Evolutionary conservation across 208 protist genomes (phyloP).

Genomic region (Herpetomonas samuelpessoai): DNA sequence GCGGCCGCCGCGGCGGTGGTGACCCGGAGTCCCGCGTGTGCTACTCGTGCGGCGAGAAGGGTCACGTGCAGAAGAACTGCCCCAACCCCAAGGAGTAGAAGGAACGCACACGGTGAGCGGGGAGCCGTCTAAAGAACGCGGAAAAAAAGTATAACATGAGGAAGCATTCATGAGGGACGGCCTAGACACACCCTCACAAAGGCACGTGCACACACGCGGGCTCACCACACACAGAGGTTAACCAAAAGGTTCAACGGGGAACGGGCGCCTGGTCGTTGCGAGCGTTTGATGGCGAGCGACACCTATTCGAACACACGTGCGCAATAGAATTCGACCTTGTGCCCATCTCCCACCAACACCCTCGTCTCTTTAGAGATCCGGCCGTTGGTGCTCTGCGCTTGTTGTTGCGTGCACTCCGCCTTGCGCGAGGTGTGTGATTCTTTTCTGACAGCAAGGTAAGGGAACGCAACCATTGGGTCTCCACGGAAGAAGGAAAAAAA

Average conservation of each 20-base stretch:
- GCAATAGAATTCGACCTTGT: not conserved
- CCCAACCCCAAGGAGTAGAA: conserved; percentile 16
- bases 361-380: too few species aligned
- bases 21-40: conserved; percentile 34
- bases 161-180: conserved; percentile 3
- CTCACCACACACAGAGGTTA: too few species aligned
- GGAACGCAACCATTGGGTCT: too few species aligned
- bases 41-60: conserved; percentile 65
- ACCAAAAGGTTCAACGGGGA: not conserved
- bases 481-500: too few species aligned
- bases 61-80: conserved; percentile 27
- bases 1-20: conserved; percentile 27
- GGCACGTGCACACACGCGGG: too few species aligned
- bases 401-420: too few species aligned
- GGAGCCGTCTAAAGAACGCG: not conserved
- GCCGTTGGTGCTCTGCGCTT: too few species aligned
- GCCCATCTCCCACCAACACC: too few species aligned
- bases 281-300: not conserved
- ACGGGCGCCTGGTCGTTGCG: too few species aligned
- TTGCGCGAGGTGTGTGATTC: too few species aligned
- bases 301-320: not conserved
- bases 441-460: too few species aligned
- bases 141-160: not conserved
- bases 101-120: not conserved
- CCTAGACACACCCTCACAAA: too few species aligned